Evolutionary conservation across 2,329 filamentous ascomycete species (phyloP).

Genomic region (Harringtonia lauricola): DNA sequence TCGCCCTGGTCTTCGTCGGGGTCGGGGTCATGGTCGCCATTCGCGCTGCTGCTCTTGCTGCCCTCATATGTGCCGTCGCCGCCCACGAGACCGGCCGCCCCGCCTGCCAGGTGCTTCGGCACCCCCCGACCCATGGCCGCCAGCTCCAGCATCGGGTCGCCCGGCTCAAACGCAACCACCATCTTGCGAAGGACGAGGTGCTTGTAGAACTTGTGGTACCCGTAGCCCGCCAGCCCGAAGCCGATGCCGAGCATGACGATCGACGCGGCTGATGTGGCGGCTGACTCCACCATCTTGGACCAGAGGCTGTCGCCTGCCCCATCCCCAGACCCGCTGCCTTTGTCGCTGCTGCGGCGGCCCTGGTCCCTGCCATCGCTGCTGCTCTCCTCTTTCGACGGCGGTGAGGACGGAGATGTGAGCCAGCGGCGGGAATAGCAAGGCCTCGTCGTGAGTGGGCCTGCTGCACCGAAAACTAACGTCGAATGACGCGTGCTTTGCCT

Average conservation of each 20-base stretch:
- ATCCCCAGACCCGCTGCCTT: neutral
- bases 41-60: constrained; percentile 12
- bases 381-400: neutral
- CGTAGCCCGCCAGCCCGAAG: constrained; percentile 58
- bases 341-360: neutral
- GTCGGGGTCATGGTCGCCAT: constrained; percentile 19
- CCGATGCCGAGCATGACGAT: constrained; percentile 59
- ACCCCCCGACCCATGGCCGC: constrained; percentile 54
- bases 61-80: neutral
- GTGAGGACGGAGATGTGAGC: neutral
- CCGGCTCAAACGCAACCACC: constrained; percentile 79
- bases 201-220: constrained; percentile 81
- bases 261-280: constrained; percentile 65
- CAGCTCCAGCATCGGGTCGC: constrained; percentile 78
- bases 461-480: too few species aligned
- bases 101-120: constrained; percentile 20
- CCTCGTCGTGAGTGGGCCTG: neutral
- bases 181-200: constrained; percentile 85
- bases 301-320: constrained; percentile 17
- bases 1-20: neutral
- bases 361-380: neutral
- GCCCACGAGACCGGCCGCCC: neutral
- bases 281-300: constrained; percentile 61
- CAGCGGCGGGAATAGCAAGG: neutral
- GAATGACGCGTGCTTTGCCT: too few species aligned